Evolutionary conservation across 805 yeast genomes (phyloP), one percentile per base, ranked within the genome.

Genomic region (Candida maesae): DNA sequence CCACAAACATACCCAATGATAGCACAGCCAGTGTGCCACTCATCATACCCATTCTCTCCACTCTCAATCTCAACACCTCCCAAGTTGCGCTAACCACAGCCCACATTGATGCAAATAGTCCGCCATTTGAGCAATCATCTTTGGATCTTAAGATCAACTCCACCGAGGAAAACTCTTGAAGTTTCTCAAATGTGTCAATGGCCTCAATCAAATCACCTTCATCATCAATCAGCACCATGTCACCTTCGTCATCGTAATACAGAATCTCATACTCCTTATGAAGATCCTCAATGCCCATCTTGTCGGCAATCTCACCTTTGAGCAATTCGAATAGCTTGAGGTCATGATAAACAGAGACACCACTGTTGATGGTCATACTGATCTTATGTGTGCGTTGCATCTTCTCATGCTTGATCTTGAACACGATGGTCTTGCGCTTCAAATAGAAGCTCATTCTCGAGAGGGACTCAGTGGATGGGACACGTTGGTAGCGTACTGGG

Each of bases 241-340:
- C 71, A 2, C 57, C 59, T 20, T 66, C 73, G 24, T 64, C 66
- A 38, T 70, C 73, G 13, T 58, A 48, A 41, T 67, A 70, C 24
- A 66, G 59, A 10, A 69, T 38, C 16, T 64, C 65, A 40, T 46
- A 42, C 11, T 31, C 41, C 3, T 32, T 19, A 16, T 40, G 33
- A 6, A 61, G 53, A 1, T 28, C 29, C n/a, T 42, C 46, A 18
- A 53, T 30, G 3, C 48, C 44, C 12, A 66, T 35, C 37, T 49
- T 58, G 11, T 41, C 50, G 16, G 42, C 42, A 20, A 61, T 49
- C 24, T 60, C 62, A 6, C 18, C 8, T 36, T 51, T 47, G 30
- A 61, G 46, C 21, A 58, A 35, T 9, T 51, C 49, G n/a, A 47
- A 42, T 3, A 56, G 28, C 28, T 46, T 46, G 27, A 53, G 33